phyloP scores from a whole-genome alignment of 139 green algal genomes.

The Chlamydomonas sp. region DNA sequence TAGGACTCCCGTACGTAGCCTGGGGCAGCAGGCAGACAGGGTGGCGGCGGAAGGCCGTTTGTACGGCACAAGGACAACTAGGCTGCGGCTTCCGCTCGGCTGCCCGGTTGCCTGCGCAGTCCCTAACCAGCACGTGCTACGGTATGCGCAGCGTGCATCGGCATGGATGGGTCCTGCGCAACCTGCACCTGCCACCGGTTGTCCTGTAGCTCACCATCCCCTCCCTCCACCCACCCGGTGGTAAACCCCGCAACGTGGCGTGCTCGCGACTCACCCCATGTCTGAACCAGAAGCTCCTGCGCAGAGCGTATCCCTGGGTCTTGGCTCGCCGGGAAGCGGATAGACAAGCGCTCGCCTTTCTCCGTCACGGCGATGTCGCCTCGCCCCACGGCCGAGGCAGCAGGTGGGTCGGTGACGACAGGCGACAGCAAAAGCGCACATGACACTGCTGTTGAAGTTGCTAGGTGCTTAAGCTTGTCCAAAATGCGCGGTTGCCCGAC shows the following conservation, averaged over 20 bases:
- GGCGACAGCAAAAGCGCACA: too few relatives aligned
- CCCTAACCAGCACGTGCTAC: not conserved
- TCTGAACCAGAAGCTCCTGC: slow-evolving; percentile 43
- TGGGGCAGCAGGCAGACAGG: not conserved
- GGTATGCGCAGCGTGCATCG: not conserved
- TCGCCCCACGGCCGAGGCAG: not conserved
- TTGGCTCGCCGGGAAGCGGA: slow-evolving; percentile 29
- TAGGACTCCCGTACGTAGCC: slow-evolving; percentile 14
- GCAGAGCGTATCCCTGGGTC: slow-evolving; percentile 38
- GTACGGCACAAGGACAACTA: not conserved
- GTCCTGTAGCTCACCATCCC: too few relatives aligned
- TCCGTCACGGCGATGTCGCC: not conserved
- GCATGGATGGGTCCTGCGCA: too few relatives aligned
- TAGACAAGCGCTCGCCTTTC: slow-evolving; percentile 11
- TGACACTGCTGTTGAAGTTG: too few relatives aligned
- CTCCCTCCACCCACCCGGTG: too few relatives aligned
- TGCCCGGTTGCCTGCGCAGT: too few relatives aligned
- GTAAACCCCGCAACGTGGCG: too few relatives aligned
- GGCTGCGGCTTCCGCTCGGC: too few relatives aligned
- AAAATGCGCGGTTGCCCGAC: too few relatives aligned
- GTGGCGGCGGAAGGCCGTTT: not conserved
- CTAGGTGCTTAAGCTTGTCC: too few relatives aligned
- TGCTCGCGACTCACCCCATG: slow-evolving; percentile 32
- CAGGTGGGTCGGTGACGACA: not conserved
- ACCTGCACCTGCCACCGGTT: too few relatives aligned